Evolutionary conservation across 1,139 yeast genomes (phyloP), one percentile per base, ranked within the genome.

Genomic region (Kurtzmaniella quercitrusa): DNA sequence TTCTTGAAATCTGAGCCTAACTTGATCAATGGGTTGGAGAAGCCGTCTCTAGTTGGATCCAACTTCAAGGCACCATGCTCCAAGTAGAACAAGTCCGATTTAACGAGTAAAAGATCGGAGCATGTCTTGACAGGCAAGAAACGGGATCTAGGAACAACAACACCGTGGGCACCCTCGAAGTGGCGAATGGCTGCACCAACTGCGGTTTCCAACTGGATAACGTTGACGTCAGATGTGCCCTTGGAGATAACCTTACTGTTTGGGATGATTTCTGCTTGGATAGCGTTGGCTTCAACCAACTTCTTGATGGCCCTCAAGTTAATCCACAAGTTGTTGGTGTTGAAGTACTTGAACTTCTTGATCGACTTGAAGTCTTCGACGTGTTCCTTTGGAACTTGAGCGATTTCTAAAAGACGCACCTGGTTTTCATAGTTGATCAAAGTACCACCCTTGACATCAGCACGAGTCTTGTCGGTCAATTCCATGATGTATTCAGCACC

Each of bases 401-500:
- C 98, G 58, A 94, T 93, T 72, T 93, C 98, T 59, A 93, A 79
- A 62, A 93, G 79, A 69, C 97, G 83, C 48, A 93, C 96, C 60
- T 85, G 84, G 50, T 98, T 98, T 57, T 90, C 94, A 67, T 94
- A 93, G 69, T 89, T 90, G 65, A 93, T 91, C 65, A 93, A 81
- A 55, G 98, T 93, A 76, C 98, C 98, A 75, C 98, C 98, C 73
- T 93, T 93, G 60, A 93, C 98, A 67, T 93, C 98, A 40, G 98
- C 98, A 69, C 98, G 85, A 44, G 98, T 93, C 76, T 93, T 93
- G 71, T 93, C 96, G 47, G 98, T 94, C 66, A 93, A 81, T 72
- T 93, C 98, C 98, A 93, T 93, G 58, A 93, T 84, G 67, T 91
- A 93, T 72, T 94, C 98, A 46, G 96, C 82, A 44, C 85, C 85